Evolutionary conservation across 257 asterid genomes (phyloP), one percentile per base, ranked within the genome.

Genomic region (Thymus mandschuricus): DNA sequence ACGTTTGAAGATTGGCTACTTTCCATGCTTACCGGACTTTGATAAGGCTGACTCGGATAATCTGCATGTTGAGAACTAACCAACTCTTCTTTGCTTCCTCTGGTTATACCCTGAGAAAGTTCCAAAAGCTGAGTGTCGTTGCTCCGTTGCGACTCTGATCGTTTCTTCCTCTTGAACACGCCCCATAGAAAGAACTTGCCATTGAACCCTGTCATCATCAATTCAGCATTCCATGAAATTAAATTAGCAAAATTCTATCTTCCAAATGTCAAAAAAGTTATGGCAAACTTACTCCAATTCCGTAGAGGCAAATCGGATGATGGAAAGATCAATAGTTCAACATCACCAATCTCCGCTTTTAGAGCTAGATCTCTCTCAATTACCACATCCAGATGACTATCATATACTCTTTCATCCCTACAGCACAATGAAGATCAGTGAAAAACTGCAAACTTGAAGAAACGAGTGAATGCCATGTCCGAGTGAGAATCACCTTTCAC

Each of bases 331-430:
- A 76, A 69, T 48, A 76, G 72, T 46, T 76, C 67, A 60, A 56
- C 60, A 21, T 70, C 34, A 56, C 64, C 1, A 8, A 55, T 46
- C 52, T 56, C 38, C 40, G 70, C 76, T 71, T 69, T 76, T 38
- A 76, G 76, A 54, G 72, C 72, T 44, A 69, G 72, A 8, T 70
- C 68, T 56, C 30, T 55, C 57, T 69, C 76, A 2, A 70, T 76
- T 8, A 76, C 48, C 45, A 43, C 72, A 2, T 76, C 72, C 34
- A 76, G 54, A 21, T n/a, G 70, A 56, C 54, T 45, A 56, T 76
- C 80, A 38, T 61, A 76, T n/a, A 46, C 49, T 64, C 62, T 63
- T 48, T 76, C 80, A 70, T 62, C 80, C 76, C 80, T 76, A 41
- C 71, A 76, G 9, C 12, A 49, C 45, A 69, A 30, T 21, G 68